A percentile compares a stretch with the other conserved stretches of the same genome.
phyloP scores from a whole-genome alignment of 179 eudicot genomes.

The Amaranthus tricolor region DNA sequence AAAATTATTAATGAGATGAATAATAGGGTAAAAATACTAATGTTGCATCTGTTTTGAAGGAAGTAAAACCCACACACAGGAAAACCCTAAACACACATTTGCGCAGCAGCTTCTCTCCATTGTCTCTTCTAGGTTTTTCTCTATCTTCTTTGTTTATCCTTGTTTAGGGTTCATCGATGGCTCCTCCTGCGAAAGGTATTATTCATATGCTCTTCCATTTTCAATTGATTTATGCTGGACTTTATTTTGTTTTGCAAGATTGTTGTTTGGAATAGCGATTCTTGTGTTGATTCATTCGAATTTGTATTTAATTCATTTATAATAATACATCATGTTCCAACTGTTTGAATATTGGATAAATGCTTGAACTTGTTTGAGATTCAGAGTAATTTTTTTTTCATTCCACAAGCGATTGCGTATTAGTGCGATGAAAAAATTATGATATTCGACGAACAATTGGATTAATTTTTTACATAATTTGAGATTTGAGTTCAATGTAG shows the following conservation, averaged over 20 bases:
- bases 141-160: not conserved
- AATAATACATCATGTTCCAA: too few relatives aligned
- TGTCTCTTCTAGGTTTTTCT: slow-evolving; percentile 11
- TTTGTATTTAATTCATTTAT: too few relatives aligned
- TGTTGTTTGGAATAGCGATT: not conserved
- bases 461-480: too few relatives aligned
- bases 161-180: slow-evolving; percentile 28
- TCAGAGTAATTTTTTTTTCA: too few relatives aligned
- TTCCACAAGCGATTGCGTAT: too few relatives aligned
- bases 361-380: not conserved
- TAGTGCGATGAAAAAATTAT: too few relatives aligned
- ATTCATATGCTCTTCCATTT: not conserved
- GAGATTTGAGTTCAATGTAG: too few relatives aligned
- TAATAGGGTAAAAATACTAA: too few relatives aligned
- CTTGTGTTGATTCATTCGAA: too few relatives aligned
- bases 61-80: slow-evolving; percentile 6
- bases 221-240: not conserved
- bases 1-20: too few relatives aligned
- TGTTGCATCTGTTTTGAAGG: too few relatives aligned
- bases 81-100: not conserved
- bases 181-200: slow-evolving; percentile 35
- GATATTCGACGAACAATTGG: too few relatives aligned
- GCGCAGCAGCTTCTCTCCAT: not conserved
- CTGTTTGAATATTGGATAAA: not conserved
- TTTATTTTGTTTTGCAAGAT: not conserved